phyloP scores from a whole-genome alignment of 495 filamentous ascomycete genomes.

The Penicillium arizonense region DNA sequence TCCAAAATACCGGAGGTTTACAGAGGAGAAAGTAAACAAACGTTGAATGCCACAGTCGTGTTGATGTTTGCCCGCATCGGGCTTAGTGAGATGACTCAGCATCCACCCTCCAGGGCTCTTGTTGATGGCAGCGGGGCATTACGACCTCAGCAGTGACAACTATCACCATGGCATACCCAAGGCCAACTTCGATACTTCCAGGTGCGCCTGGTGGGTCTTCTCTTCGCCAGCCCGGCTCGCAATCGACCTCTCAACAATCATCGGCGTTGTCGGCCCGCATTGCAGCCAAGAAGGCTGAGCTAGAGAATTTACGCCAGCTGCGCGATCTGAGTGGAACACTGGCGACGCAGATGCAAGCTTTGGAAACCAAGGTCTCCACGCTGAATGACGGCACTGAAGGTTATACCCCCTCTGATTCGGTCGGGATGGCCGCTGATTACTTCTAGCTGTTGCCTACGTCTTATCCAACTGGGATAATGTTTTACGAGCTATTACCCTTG shows the following conservation, averaged over 20 bases:
- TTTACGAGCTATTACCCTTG: slow-evolving; percentile 89
- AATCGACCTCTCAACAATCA: slow-evolving; percentile 61
- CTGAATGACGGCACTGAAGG: slow-evolving; percentile 93
- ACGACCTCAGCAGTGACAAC: not conserved
- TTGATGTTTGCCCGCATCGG: slow-evolving; percentile 41
- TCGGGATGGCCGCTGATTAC: not conserved
- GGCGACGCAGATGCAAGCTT: slow-evolving; percentile 84
- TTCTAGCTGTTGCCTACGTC: slow-evolving; percentile 81
- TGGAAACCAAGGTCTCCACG: slow-evolving; percentile 85
- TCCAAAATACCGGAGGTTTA: slow-evolving; percentile 1
- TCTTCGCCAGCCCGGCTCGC: slow-evolving; percentile 37
- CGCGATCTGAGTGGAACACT: slow-evolving; percentile 85
- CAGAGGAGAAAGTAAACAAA: slow-evolving; percentile 17
- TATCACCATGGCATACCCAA: slow-evolving; percentile 54
- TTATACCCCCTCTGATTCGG: slow-evolving; percentile 23
- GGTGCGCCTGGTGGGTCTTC: slow-evolving; percentile 26
- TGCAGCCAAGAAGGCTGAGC: slow-evolving; percentile 88
- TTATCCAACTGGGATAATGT: slow-evolving; percentile 97
- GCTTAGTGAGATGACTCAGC: slow-evolving; percentile 31
- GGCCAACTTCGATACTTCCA: slow-evolving; percentile 43
- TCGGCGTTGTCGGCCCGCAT: slow-evolving; percentile 82
- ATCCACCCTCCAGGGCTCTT: not conserved
- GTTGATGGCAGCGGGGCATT: slow-evolving; percentile 6
- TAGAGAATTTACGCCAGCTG: slow-evolving; percentile 84
- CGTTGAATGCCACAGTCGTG: slow-evolving; percentile 20